These are phyloP conservation scores for Skeletonema menzelii DNA, from an alignment of 108 stramenopile species.

Conservation along the genomic window DNA sequence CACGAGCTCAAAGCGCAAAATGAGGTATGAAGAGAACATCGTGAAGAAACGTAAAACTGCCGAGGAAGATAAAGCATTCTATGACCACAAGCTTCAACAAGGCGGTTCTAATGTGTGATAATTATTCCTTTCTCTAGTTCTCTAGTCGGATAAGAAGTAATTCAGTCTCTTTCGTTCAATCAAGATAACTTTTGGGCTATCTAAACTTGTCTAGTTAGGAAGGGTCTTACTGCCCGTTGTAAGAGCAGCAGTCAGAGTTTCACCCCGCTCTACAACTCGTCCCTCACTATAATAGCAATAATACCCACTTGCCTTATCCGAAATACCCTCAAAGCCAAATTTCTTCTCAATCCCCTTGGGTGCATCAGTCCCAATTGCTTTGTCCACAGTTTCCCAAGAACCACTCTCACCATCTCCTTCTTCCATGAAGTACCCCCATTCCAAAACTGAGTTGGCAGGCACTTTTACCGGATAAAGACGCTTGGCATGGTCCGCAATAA, in stretches of 20 bases:
- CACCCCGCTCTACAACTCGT: conserved; percentile 48
- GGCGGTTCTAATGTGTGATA: conserved; percentile 67
- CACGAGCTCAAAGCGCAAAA: conserved; percentile 56
- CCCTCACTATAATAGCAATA: conserved; percentile 73
- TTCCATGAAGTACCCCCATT: conserved; percentile 61
- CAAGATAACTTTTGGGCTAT: no score
- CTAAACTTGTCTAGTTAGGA: neutral
- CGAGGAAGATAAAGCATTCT: conserved; percentile 83
- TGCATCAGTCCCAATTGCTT: conserved; percentile 39
- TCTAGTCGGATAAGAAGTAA: no score
- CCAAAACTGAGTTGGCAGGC: conserved; percentile 58
- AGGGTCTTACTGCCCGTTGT: neutral
- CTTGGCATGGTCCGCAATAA: conserved; percentile 78
- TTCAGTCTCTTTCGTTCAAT: no score
- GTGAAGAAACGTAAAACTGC: conserved; percentile 77
- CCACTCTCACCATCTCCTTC: conserved; percentile 25
- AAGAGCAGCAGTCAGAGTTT: neutral
- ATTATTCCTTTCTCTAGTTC: no score
- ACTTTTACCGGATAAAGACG: conserved; percentile 70
- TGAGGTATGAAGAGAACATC: conserved; percentile 75
- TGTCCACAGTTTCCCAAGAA: conserved; percentile 65
- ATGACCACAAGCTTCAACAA: conserved; percentile 72
- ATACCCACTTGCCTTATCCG: conserved; percentile 67
- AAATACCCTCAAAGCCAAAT: conserved; percentile 82
- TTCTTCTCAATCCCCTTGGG: conserved; percentile 67